These are phyloP conservation scores for Leccinum boreale DNA, from an alignment of 768 basidiomycete genomes.

Conservation along the genomic window DNA sequence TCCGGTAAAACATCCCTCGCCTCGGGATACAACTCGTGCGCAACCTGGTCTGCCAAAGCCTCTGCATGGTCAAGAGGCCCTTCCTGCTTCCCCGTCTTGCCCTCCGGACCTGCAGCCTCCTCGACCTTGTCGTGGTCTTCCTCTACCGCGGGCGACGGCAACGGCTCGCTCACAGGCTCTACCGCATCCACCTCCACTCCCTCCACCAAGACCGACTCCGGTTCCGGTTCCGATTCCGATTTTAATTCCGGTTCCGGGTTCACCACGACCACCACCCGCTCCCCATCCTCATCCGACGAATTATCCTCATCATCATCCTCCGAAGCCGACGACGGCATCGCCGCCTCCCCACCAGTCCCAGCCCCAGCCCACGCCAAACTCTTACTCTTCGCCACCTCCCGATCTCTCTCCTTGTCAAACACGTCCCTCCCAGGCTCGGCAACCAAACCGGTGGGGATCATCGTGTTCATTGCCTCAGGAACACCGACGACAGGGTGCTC, in stretches of 20 bases:
- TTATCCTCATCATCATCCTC: neutral
- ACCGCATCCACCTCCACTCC: neutral
- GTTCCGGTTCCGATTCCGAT: neutral
- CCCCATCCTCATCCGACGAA: neutral
- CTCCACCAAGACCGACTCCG: neutral
- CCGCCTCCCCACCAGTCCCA: neutral
- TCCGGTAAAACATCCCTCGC: slow-evolving; percentile 16
- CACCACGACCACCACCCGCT: slow-evolving; percentile 38
- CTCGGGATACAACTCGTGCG: slow-evolving; percentile 51
- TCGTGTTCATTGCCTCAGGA: slow-evolving; percentile 29
- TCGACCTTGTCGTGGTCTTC: neutral
- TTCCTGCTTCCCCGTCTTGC: slow-evolving; percentile 18
- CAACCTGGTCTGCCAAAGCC: slow-evolving; percentile 48
- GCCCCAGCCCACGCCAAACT: slow-evolving; percentile 29
- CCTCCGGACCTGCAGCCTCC: neutral
- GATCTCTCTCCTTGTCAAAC: slow-evolving; percentile 49
- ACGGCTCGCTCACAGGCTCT: neutral
- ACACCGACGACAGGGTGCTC: neutral
- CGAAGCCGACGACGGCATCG: neutral
- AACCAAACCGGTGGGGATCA: slow-evolving; percentile 45
- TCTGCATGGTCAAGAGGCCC: slow-evolving; percentile 50
- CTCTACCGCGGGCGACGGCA: neutral
- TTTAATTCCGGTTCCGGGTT: neutral
- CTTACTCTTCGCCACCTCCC: slow-evolving; percentile 52
- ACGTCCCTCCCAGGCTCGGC: slow-evolving; percentile 75